A percentile compares a stretch with the other conserved stretches of the same genome.
These are phyloP conservation scores for Trichoderma sp. DNA, from an alignment of 2,329 filamentous ascomycete species.

Conservation along the genomic window DNA sequence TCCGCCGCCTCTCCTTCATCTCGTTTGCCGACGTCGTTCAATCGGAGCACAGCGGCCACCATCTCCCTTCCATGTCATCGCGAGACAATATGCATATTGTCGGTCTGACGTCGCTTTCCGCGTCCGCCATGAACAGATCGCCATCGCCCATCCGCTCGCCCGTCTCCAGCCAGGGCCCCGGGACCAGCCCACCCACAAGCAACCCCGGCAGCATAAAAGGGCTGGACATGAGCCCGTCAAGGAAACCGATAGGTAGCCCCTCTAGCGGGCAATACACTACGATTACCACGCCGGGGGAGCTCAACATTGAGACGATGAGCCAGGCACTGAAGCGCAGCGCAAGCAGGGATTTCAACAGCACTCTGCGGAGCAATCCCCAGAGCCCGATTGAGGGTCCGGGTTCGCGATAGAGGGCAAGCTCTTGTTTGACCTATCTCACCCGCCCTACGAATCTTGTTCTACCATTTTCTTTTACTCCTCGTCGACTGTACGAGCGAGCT, in stretches of 20 bases:
- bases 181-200: conserved; percentile 74
- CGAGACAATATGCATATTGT: conserved; percentile 71
- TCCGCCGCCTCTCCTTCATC: conserved; percentile 88
- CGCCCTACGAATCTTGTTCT: background rate
- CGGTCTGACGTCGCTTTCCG: conserved; percentile 64
- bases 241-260: conserved; percentile 65
- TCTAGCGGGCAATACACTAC: conserved; percentile 55
- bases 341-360: conserved; percentile 70
- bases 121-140: conserved; percentile 62
- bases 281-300: conserved; percentile 56
- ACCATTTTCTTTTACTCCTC: conserved; percentile 17
- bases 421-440: background rate
- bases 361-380: conserved; percentile 57
- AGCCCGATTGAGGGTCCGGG: conserved; percentile 56
- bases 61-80: conserved; percentile 53
- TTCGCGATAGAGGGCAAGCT: conserved; percentile 35
- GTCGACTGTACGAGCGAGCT: conserved; percentile 11
- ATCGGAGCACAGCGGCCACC: conserved; percentile 69
- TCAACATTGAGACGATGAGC: conserved; percentile 92
- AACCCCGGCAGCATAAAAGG: conserved; percentile 74
- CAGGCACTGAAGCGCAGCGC: conserved; percentile 84
- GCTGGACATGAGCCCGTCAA: conserved; percentile 67
- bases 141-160: conserved; percentile 81
- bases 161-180: conserved; percentile 68
- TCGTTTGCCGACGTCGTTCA: conserved; percentile 96